phyloP scores from a whole-genome alignment of 2,329 filamentous ascomycete species.

The Elsinoe perseae region DNA sequence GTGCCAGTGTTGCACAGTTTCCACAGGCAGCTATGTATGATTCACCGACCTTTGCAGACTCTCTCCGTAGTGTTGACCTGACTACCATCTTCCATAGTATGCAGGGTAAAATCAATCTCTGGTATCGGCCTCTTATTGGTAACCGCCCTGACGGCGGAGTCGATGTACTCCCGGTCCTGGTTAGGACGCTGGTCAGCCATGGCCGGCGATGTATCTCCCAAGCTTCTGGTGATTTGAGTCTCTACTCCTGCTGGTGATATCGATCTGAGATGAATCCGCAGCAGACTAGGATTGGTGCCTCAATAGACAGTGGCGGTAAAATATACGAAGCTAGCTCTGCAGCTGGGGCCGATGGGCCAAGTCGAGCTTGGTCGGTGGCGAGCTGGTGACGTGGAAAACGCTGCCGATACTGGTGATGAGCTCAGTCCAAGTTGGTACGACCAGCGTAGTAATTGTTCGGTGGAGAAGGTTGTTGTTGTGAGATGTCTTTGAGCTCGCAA shows the following conservation, averaged over 20 bases:
- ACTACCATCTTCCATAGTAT: conserved; percentile 94
- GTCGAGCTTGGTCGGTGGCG: not conserved
- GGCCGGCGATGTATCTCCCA: conserved; percentile 16
- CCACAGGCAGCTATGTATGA: not conserved
- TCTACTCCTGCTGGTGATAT: not conserved
- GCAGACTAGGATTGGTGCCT: not conserved
- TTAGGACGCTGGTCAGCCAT: conserved; percentile 28
- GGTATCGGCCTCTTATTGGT: conserved; percentile 90
- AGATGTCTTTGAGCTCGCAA: not conserved
- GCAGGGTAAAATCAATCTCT: conserved; percentile 97
- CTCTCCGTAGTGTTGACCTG: conserved; percentile 93
- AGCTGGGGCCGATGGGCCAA: not conserved
- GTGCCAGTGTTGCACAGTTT: not conserved
- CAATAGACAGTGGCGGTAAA: not conserved
- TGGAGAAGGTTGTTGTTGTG: not conserved
- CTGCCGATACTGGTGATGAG: not conserved
- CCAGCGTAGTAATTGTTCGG: not conserved
- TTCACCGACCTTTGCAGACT: conserved; percentile 81
- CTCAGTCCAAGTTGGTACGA: not conserved
- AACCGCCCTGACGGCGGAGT: conserved; percentile 87
- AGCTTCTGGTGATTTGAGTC: not conserved
- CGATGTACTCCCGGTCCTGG: conserved; percentile 47
- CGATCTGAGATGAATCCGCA: not conserved
- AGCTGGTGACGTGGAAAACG: not conserved
- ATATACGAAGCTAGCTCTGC: conserved; percentile 1